These are phyloP conservation scores for Verticillium dahliae DNA, from an alignment of 2,329 filamentous ascomycete species.

Conservation along the genomic window DNA sequence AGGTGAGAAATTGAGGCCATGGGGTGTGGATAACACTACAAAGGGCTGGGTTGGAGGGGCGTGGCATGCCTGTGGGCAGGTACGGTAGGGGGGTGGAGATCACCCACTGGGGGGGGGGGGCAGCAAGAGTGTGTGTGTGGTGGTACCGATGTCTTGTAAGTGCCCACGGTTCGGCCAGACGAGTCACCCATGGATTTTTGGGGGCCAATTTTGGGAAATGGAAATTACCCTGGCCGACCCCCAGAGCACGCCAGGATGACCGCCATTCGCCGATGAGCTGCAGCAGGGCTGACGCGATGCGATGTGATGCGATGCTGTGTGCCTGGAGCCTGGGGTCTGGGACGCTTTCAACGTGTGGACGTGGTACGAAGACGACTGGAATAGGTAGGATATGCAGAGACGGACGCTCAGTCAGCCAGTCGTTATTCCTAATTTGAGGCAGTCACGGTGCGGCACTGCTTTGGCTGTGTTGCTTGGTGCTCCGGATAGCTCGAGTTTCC, in stretches of 20 bases:
- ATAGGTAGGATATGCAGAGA: slow-evolving; percentile 6
- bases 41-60: slow-evolving; percentile 14
- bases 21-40: slow-evolving; percentile 15
- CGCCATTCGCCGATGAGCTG: slow-evolving; percentile 9
- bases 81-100: not conserved
- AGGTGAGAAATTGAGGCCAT: not conserved
- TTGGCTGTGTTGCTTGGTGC: not conserved
- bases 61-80: slow-evolving; percentile 3
- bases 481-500: not conserved
- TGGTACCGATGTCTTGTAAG: not conserved
- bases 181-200: slow-evolving; percentile 5
- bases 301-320: slow-evolving; percentile 4
- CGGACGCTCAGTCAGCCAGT: not conserved
- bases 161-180: slow-evolving; percentile 6
- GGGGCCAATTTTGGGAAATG: slow-evolving; percentile 7
- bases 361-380: slow-evolving; percentile 6
- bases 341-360: not conserved
- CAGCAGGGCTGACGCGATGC: slow-evolving; percentile 13
- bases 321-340: not conserved
- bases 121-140: not conserved
- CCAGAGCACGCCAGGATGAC: not conserved
- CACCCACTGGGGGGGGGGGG: not conserved
- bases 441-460: not conserved
- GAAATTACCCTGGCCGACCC: slow-evolving; percentile 6
- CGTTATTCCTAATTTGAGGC: not conserved